phyloP scores from a whole-genome alignment of 1,284 basidiomycete genomes.

The Austroboletus novae-zelandiae region DNA sequence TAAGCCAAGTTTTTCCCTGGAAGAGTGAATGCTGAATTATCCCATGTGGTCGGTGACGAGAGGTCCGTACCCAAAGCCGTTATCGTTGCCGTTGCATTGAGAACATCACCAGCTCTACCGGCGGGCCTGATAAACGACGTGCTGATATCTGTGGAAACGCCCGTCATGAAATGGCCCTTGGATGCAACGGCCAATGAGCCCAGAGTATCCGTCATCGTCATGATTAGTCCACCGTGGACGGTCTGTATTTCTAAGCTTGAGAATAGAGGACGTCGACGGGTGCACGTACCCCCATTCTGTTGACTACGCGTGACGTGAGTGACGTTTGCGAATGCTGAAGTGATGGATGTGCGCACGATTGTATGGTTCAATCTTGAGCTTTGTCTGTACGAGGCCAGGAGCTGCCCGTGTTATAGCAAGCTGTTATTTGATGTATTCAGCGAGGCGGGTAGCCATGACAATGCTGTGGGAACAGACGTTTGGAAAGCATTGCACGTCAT shows the following conservation, averaged over 20 bases:
- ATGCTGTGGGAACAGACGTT: conserved; percentile 43
- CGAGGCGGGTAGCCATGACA: not conserved
- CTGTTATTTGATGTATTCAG: conserved; percentile 35
- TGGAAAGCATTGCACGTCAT: conserved; percentile 76
- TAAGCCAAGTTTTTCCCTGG: conserved; percentile 83
- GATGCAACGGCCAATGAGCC: conserved; percentile 82
- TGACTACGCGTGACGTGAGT: conserved; percentile 42
- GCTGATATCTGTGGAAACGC: conserved; percentile 86
- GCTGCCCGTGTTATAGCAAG: conserved; percentile 60
- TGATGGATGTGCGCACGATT: conserved; percentile 49
- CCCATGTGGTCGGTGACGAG: not conserved
- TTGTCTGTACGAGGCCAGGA: conserved; percentile 64
- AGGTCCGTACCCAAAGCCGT: conserved; percentile 56
- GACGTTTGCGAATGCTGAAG: not conserved
- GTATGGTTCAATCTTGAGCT: conserved; percentile 68
- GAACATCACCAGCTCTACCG: conserved; percentile 61
- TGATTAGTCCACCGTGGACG: conserved; percentile 82
- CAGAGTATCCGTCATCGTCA: conserved; percentile 83
- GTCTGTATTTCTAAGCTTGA: conserved; percentile 27
- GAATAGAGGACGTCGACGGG: not conserved
- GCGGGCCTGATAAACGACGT: conserved; percentile 78
- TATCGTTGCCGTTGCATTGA: conserved; percentile 60
- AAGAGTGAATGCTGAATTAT: not conserved
- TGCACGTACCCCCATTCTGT: conserved; percentile 65
- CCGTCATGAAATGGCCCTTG: conserved; percentile 82